Evolutionary conservation across 2,329 filamentous ascomycete species (phyloP), one percentile per base, ranked within the genome.

Genomic region (Fusarium devonianum): DNA sequence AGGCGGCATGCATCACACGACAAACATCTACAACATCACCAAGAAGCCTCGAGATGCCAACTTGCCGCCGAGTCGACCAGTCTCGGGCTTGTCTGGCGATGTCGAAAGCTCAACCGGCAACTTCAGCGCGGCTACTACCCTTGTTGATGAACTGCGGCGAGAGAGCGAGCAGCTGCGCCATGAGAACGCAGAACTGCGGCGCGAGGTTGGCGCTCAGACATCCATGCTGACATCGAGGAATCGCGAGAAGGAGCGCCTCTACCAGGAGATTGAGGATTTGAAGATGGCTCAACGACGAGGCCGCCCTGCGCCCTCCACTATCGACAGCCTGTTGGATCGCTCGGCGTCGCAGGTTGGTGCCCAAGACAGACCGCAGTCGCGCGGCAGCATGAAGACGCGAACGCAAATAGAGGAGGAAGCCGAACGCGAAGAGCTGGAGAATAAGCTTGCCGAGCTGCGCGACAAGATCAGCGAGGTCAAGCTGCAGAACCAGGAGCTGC

Each of bases 181-280:
- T 67, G 93, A 97, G 67, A 97, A 97, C 65, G 90, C 91, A 3
- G 93, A 97, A 69, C 74, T 99, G 22, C 85, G 93, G 42, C 88
- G 92, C 43, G 92, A 97, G 71, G 89, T 97, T 21, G 91, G 92
- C 53, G 94, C 94, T 3, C 94, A 99, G 70, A 96, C 92, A 1
- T 97, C 92, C 0, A 97, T 99, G 91, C 81, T 99, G 23, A 97
- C 93, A 1, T 97, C 94, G 25, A 84, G 94, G 17, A 97, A 97
- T 67, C 88, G 92, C 18, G 94, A 99, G 69, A 95, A 96, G 68
- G 92, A 97, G 69, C 85, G 92, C 5, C 79, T 99, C 7, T 96
- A 97, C 70, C 91, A 96, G 68, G 93, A 99, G 69, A 97, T 97
- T 56, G 94, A 99, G 72, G 92, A 97, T 54, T 79, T 99, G 55